Percentiles rank a stretch among this genome's conserved stretches.
Conservation (phyloP, 2,329 filamentous ascomycete genomes). For the Trichoderma koningiopsis region DNA sequence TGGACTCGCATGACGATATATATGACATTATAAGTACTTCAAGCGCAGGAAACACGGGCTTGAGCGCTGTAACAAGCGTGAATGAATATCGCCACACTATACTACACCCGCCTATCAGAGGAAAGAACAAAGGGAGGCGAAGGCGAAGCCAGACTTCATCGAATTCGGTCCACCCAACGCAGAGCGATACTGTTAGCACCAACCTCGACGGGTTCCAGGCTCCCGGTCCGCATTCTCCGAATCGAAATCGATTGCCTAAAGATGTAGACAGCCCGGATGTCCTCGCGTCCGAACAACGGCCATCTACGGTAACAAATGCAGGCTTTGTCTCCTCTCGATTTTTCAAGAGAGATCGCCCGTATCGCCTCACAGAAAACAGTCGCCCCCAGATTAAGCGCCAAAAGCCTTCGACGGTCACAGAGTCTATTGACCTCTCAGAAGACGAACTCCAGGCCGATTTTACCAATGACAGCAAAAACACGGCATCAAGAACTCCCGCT, state of each 20-base stretch:
- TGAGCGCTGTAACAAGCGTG: background rate
- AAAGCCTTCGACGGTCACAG: slow-evolving; percentile 5
- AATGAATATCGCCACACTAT: slow-evolving; percentile 31
- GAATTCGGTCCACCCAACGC: background rate
- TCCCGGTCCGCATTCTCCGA: background rate
- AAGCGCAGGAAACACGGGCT: slow-evolving; percentile 12
- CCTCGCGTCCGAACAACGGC: slow-evolving; percentile 27
- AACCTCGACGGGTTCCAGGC: background rate
- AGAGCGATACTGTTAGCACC: background rate
- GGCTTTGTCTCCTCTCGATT: slow-evolving; percentile 31
- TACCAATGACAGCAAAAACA: background rate
- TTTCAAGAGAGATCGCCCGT: slow-evolving; percentile 20
- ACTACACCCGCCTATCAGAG: slow-evolving; percentile 1
- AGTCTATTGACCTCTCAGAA: slow-evolving; percentile 33
- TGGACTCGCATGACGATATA: slow-evolving; percentile 16
- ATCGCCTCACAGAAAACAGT: background rate
- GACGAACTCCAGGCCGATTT: slow-evolving; percentile 36
- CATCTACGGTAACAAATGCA: slow-evolving; percentile 28
- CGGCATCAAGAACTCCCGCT: background rate
- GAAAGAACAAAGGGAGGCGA: background rate
- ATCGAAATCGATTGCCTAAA: background rate
- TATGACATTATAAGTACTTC: slow-evolving; percentile 26
- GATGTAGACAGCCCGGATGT: slow-evolving; percentile 33
- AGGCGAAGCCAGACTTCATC: slow-evolving; percentile 17
- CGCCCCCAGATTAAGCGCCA: slow-evolving; percentile 29